Evolutionary conservation across 164 flowering plant species (phyloP).

Genomic region (Annona cherimola): DNA sequence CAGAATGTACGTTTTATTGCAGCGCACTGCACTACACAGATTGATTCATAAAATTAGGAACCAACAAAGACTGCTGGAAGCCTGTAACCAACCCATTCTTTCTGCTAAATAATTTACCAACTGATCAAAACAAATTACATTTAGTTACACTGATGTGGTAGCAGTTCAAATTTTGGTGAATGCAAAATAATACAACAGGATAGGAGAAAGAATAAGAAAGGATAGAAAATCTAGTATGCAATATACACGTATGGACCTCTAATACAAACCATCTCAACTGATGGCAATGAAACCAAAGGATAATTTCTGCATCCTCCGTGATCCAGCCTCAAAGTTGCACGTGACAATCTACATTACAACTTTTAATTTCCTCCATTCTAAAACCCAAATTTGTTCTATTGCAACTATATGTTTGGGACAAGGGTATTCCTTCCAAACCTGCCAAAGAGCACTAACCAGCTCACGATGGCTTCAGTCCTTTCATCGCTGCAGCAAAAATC

Average conservation of each 20-base stretch:
- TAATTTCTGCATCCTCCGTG: not conserved
- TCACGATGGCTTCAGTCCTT: slow-evolving; percentile 20
- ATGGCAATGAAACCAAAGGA: not conserved
- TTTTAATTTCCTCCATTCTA: not conserved
- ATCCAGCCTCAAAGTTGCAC: no score
- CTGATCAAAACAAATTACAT: no score
- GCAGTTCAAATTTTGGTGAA: no score
- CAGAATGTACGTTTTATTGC: no score
- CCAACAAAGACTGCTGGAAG: no score
- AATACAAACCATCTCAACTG: not conserved
- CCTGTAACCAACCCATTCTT: no score
- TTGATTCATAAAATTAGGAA: no score
- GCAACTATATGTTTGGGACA: not conserved
- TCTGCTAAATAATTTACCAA: no score
- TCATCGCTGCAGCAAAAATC: slow-evolving; percentile 32
- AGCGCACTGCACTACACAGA: no score
- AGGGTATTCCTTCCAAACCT: no score
- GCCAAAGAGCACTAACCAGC: not conserved
- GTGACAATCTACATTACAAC: not conserved
- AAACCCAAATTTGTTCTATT: not conserved
- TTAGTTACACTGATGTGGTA: no score
- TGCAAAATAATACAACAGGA: no score
- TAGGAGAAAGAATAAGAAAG: not conserved
- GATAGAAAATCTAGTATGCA: not conserved
- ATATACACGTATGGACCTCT: not conserved